phyloP scores from a whole-genome alignment of 257 asterid species.

The Fraxinus americana region DNA sequence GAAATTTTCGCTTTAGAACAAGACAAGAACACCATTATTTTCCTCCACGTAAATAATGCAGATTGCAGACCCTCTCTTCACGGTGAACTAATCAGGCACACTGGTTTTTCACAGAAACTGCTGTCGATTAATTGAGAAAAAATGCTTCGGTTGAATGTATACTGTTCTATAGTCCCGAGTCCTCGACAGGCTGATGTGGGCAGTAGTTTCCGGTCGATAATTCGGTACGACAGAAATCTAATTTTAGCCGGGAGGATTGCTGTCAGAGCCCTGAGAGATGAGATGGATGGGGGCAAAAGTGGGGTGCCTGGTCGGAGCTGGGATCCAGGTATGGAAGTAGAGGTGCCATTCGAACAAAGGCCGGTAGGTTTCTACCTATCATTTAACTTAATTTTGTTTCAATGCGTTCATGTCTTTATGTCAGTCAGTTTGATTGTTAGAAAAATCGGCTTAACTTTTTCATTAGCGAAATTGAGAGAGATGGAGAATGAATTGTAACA shows the following conservation, averaged over 20 bases:
- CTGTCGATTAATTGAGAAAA: background rate
- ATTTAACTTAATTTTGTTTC: background rate
- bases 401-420: no score
- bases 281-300: slow-evolving; percentile 39
- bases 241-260: slow-evolving; percentile 33
- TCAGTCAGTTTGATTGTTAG: no score
- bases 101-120: background rate
- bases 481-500: no score
- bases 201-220: slow-evolving; percentile 34
- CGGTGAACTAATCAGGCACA: background rate
- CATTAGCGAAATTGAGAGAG: no score
- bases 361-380: slow-evolving; percentile 39
- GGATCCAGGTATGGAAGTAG: slow-evolving; percentile 53
- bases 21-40: background rate
- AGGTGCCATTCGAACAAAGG: slow-evolving; percentile 52
- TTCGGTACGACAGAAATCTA: slow-evolving; percentile 29
- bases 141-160: slow-evolving; percentile 54
- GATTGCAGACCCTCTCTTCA: slow-evolving; percentile 20
- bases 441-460: no score
- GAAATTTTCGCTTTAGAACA: background rate
- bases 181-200: slow-evolving; percentile 28
- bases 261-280: slow-evolving; percentile 72
- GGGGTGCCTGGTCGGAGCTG: slow-evolving; percentile 46
- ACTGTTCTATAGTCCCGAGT: slow-evolving; percentile 41
- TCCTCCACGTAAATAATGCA: slow-evolving; percentile 60